Base-by-base conservation (phyloP, 2,329 filamentous ascomycete species). In the Cryphonectria japonica region DNA sequence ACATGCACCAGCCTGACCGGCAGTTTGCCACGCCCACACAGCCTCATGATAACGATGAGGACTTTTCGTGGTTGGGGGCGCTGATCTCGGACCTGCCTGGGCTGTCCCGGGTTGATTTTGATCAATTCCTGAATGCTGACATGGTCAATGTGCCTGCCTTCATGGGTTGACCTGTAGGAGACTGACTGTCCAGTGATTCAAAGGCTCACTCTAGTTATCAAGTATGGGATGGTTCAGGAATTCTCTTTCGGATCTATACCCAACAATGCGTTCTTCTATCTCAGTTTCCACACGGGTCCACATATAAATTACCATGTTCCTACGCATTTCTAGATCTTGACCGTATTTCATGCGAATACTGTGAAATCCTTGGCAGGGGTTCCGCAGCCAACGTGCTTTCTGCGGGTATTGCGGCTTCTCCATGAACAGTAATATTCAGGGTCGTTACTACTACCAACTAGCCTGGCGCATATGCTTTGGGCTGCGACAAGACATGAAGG, bases 71-170 rank as follows among this genome's bases (percentile, higher is more conserved):
- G 83, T 70, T 85, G 41, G 82, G 82, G 19, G 81, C 79, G 64
- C 72, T 85, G 66, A 77, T 83, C 3, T 80, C 82, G 26, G 84
- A 86, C 70, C 78, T 85, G 67, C 82, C 82, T 0, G 80, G 80
- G 59, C 75, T 85, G 29, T 80, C 82, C 59, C 80, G 83, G 41
- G 79, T 83, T 63, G 82, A 85, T 73, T 73, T 85, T 37, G 83
- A 84, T 50, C 79, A 81, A 69, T 78, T 77, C 65, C 72, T 74
- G 69, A 72, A 68, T 70, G 62, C 68, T 11, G 73, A 74, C 60
- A 41, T 73, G 64, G 65, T 70, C 8, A 37, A 68, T 34, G 71
- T 64, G 22, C 34, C 68, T 3, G 66, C 54, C 26, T 50, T 72
- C 19, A 67, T 68, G 39, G 61, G 68, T n/a, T 61, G 62, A 19